These are phyloP conservation scores for Capsicum chinense DNA, from an alignment of 257 asterid species.

Conservation along the genomic window DNA sequence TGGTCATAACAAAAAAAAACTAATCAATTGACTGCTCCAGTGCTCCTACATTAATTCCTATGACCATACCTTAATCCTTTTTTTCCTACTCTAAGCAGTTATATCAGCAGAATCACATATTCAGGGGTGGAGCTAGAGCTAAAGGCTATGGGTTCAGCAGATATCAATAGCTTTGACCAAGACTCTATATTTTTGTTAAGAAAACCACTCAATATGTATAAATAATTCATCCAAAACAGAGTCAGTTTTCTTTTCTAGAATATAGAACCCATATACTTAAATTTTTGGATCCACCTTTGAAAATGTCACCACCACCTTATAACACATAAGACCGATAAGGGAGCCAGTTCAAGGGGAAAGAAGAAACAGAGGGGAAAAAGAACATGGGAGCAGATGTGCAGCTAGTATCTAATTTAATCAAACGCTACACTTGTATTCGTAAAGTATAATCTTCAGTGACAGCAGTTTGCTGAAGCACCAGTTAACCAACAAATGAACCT, in stretches of 20 bases:
- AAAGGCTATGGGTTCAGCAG: not conserved
- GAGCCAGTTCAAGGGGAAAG: conserved; percentile 3
- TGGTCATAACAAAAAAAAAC: not conserved
- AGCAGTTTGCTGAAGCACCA: not conserved
- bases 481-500: not conserved
- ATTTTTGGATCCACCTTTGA: not conserved
- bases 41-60: conserved; percentile 5
- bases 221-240: no score
- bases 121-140: not conserved
- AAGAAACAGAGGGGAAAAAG: not conserved
- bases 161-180: not conserved
- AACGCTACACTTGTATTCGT: not conserved
- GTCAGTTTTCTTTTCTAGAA: no score
- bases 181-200: not conserved
- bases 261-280: not conserved
- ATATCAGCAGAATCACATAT: not conserved
- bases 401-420: no score
- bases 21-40: not conserved
- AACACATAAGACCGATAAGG: not conserved
- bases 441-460: not conserved
- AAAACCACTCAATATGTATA: not conserved
- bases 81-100: conserved; percentile 3
- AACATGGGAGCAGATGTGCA: no score
- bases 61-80: conserved; percentile 20
- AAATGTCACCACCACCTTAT: conserved; percentile 9